Evolutionary conservation across 2,329 filamentous ascomycete genomes (phyloP).

Genomic region (Simplicillium sp.): DNA sequence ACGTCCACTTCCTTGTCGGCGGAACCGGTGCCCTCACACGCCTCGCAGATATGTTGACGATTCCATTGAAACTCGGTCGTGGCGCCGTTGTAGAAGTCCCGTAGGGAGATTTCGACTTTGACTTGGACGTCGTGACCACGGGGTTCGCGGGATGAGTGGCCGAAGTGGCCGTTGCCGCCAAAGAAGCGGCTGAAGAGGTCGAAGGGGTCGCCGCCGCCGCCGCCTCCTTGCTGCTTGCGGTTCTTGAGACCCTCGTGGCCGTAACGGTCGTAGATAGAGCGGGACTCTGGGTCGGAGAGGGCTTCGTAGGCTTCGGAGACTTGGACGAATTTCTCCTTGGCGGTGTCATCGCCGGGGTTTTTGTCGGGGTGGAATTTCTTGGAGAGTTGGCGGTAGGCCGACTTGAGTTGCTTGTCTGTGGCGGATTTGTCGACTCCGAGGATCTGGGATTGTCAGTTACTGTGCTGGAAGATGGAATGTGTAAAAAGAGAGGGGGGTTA

Average conservation of each 20-base stretch:
- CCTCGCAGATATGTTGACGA: conserved; percentile 90
- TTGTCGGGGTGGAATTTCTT: conserved; percentile 98
- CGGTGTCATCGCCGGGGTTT: conserved; percentile 79
- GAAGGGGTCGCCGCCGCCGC: conserved; percentile 74
- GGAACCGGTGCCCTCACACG: conserved; percentile 78
- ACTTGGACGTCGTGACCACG: conserved; percentile 86
- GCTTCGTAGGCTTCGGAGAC: conserved; percentile 94
- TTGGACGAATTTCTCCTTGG: conserved; percentile 85
- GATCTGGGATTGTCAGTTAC: conserved; percentile 37
- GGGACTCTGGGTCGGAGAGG: conserved; percentile 68
- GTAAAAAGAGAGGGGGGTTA: conserved; percentile 18
- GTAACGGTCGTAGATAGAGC: conserved; percentile 87
- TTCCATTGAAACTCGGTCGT: conserved; percentile 83
- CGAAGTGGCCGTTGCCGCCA: conserved; percentile 79
- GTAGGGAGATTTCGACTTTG: conserved; percentile 66
- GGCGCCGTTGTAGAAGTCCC: conserved; percentile 87
- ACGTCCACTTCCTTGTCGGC: conserved; percentile 76
- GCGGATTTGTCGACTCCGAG: conserved; percentile 73
- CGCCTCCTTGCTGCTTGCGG: conserved; percentile 60
- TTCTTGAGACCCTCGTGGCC: conserved; percentile 87
- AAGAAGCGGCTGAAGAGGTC: conserved; percentile 97
- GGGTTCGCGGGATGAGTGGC: conserved; percentile 62
- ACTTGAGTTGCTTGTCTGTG: conserved; percentile 82
- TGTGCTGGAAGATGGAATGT: conserved; percentile 2
- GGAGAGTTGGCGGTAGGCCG: conserved; percentile 81